phyloP scores from a whole-genome alignment of 2,329 filamentous ascomycete species.

The Fusarium sp. region DNA sequence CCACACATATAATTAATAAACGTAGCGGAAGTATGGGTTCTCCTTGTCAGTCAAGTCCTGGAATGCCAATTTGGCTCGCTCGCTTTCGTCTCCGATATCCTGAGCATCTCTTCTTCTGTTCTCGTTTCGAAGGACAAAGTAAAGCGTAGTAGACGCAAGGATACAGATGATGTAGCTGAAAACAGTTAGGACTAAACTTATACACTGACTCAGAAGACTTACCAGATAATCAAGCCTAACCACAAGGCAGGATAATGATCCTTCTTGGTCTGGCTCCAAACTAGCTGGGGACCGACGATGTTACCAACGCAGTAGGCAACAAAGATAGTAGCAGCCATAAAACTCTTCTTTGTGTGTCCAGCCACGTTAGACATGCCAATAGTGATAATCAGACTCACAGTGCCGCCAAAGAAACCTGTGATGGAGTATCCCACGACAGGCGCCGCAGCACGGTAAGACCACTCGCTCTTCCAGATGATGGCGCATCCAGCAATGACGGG shows the following conservation, averaged over 20 bases:
- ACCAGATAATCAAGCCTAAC: constrained; percentile 76
- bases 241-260: constrained; percentile 81
- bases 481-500: constrained; percentile 82
- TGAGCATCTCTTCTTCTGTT: constrained; percentile 68
- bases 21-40: constrained; percentile 78
- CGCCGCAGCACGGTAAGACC: constrained; percentile 75
- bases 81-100: constrained; percentile 66
- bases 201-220: constrained; percentile 29
- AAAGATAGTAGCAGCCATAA: constrained; percentile 81
- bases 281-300: constrained; percentile 81
- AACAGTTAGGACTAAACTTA: constrained; percentile 4
- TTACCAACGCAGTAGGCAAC: constrained; percentile 83
- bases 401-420: constrained; percentile 80
- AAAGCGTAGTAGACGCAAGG: constrained; percentile 68
- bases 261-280: constrained; percentile 75
- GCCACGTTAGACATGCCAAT: constrained; percentile 77
- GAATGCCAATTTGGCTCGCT: constrained; percentile 76
- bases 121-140: constrained; percentile 71
- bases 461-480: constrained; percentile 79
- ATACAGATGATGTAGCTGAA: constrained; percentile 78
- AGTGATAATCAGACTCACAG: constrained; percentile 72
- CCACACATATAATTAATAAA: constrained; percentile 43
- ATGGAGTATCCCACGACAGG: constrained; percentile 81
- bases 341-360: constrained; percentile 83
- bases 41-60: constrained; percentile 78